phyloP scores from a whole-genome alignment of 805 yeast genomes.

The Hanseniaspora guilliermondii region DNA sequence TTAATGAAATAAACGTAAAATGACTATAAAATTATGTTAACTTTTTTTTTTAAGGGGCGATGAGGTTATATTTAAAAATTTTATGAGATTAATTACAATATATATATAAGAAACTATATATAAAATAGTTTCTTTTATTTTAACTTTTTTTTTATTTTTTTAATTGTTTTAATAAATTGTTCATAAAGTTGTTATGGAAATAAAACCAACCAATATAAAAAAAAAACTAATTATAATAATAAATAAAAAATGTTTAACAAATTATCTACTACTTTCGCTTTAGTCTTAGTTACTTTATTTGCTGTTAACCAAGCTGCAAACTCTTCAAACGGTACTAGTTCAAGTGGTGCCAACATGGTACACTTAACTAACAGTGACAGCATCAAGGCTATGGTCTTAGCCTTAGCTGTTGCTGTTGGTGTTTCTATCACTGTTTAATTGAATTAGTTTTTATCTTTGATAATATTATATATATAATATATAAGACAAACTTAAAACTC shows the following conservation, averaged over 20 bases:
- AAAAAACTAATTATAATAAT: background rate
- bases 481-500: background rate
- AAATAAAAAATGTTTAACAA: constrained; percentile 4
- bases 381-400: constrained; percentile 8
- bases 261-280: constrained; percentile 9
- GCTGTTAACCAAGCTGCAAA: constrained; percentile 8
- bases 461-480: background rate
- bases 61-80: background rate
- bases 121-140: background rate
- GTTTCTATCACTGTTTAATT: constrained; percentile 8
- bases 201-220: background rate
- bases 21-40: background rate
- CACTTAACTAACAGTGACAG: background rate
- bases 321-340: constrained; percentile 1
- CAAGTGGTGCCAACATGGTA: constrained; percentile 4
- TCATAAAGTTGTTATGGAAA: no score
- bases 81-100: no score
- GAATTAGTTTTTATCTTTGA: background rate
- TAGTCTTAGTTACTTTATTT: constrained; percentile 3
- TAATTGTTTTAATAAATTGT: background rate
- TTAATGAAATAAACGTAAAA: no score
- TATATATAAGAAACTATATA: background rate
- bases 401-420: constrained; percentile 14
- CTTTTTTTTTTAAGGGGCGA: background rate
- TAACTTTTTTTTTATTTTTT: background rate